Conservation (phyloP, 2,329 filamentous ascomycete genomes). For the Alternaria angustiovoidea region DNA sequence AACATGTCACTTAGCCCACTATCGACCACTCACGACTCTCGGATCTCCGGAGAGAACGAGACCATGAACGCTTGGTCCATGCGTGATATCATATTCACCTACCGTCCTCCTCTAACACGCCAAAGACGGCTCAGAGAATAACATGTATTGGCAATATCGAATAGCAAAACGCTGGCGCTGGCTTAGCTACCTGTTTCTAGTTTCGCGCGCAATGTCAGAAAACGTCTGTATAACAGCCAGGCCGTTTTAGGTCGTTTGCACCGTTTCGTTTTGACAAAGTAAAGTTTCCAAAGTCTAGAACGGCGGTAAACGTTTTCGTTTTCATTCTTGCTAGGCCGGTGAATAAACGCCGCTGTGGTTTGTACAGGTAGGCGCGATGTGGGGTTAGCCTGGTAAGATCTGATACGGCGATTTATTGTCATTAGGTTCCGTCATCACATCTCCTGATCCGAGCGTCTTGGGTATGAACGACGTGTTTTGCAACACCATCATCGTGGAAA, state of each 20-base stretch:
- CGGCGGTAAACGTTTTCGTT: neutral
- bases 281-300: neutral
- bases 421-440: neutral
- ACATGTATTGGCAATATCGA: neutral
- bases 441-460: neutral
- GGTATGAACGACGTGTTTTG: neutral
- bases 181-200: neutral
- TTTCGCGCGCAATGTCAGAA: neutral
- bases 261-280: neutral
- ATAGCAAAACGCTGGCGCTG: neutral
- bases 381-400: neutral
- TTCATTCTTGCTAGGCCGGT: neutral
- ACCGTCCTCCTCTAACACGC: neutral
- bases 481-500: neutral
- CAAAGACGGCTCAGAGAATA: neutral
- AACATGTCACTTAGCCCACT: neutral
- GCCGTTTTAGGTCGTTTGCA: neutral
- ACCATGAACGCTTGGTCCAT: neutral
- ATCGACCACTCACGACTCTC: neutral
- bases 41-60: neutral
- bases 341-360: neutral
- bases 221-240: neutral
- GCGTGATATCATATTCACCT: neutral
- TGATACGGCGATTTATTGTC: neutral
- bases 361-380: neutral